A percentile compares a stretch with the other conserved stretches of the same genome.
These are phyloP conservation scores for Suhomyces bolitotheri DNA, from an alignment of 1,139 yeast species.

Conservation along the genomic window DNA sequence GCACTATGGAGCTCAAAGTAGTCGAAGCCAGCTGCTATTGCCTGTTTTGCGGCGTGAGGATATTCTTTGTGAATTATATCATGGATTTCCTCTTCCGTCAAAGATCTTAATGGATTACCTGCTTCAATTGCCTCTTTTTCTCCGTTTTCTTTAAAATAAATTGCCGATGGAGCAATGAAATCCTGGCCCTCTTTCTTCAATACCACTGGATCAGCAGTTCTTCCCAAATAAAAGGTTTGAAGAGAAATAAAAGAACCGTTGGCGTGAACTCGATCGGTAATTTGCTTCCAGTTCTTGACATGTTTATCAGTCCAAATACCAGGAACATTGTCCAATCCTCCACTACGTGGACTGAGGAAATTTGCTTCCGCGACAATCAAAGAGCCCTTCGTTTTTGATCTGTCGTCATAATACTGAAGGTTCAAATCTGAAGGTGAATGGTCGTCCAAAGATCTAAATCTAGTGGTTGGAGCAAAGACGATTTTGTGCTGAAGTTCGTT, in stretches of 20 bases:
- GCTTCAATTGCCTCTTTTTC: conserved; percentile 13
- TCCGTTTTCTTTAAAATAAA: conserved; percentile 9
- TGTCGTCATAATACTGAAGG: conserved; percentile 50
- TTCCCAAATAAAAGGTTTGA: conserved; percentile 16
- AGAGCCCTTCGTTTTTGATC: conserved; percentile 58
- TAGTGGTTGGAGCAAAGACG: conserved; percentile 56
- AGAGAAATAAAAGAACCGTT: conserved; percentile 13
- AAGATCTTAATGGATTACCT: conserved; percentile 12
- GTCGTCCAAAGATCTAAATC: conserved; percentile 41
- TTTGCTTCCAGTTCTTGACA: conserved; percentile 12
- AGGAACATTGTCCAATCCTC: conserved; percentile 6
- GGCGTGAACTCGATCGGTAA: conserved; percentile 15
- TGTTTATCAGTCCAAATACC: conserved; percentile 15
- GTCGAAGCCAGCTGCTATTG: conserved; percentile 19
- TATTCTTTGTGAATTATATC: conserved; percentile 12
- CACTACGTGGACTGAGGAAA: conserved; percentile 18
- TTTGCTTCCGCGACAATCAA: conserved; percentile 47
- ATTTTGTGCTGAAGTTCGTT: conserved; percentile 41
- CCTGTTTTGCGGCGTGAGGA: conserved; percentile 18
- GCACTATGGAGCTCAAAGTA: conserved; percentile 19
- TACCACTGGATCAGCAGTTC: conserved; percentile 8
- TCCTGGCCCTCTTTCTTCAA: conserved; percentile 9
- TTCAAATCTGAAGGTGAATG: conserved; percentile 49
- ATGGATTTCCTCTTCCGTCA: conserved; percentile 15
- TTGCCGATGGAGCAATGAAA: conserved; percentile 11